Evolutionary conservation across 139 green algal species (phyloP).

Genomic region (Chlorella sp.): DNA sequence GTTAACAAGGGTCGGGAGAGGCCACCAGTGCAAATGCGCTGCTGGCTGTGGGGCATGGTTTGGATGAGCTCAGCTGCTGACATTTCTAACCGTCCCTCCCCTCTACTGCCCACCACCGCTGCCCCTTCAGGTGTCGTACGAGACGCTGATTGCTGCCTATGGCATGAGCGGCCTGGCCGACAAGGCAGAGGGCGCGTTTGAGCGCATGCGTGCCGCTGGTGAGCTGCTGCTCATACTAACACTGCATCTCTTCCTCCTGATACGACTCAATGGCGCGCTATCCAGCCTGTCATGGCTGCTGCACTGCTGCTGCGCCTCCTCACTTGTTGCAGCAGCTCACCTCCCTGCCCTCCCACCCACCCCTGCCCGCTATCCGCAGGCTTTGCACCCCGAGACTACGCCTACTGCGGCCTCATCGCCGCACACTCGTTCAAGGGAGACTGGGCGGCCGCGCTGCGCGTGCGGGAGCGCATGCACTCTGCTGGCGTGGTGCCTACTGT

Average conservation of each 20-base stretch:
- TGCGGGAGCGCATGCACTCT: constrained; percentile 57
- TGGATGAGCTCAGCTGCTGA: no score
- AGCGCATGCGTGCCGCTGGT: constrained; percentile 37
- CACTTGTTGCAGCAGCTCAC: no score
- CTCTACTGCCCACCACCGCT: no score
- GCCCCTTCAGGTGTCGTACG: constrained; percentile 60
- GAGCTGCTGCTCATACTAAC: no score
- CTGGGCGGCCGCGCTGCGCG: constrained; percentile 57
- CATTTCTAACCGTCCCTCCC: no score
- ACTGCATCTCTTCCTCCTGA: no score
- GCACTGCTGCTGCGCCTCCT: no score
- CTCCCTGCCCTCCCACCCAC: constrained; percentile 5
- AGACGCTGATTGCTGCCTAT: constrained; percentile 85
- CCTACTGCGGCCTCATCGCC: constrained; percentile 82
- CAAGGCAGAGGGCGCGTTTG: constrained; percentile 65
- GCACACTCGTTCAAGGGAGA: constrained; percentile 77
- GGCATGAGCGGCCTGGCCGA: constrained; percentile 70
- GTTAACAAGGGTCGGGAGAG: no score
- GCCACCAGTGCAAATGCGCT: no score
- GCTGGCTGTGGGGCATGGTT: no score
- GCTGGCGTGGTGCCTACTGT: constrained; percentile 56
- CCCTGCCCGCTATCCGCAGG: not conserved
- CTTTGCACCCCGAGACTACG: constrained; percentile 74
- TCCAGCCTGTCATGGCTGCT: no score
- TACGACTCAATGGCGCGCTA: no score